Conservation (phyloP, 148 eudicot species). For the Cornus kousa region DNA sequence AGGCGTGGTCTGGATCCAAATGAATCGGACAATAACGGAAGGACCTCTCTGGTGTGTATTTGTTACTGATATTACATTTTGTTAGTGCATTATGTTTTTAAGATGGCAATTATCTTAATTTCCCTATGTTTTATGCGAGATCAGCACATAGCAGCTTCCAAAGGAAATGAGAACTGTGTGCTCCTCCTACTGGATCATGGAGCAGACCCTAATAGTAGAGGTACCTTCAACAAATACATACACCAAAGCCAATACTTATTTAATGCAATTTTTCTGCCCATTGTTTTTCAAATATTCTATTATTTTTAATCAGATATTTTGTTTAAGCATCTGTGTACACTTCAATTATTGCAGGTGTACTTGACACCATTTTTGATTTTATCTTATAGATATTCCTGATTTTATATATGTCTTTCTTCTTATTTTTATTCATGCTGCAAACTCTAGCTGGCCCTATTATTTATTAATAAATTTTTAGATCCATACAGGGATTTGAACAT, state of each 20-base stretch:
- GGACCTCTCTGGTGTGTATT: conserved; percentile 67
- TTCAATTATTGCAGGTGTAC: conserved; percentile 13
- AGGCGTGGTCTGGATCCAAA: conserved; percentile 86
- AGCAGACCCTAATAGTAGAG: conserved; percentile 84
- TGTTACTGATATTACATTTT: neutral
- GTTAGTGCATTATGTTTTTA: neutral
- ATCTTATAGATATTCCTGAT: neutral
- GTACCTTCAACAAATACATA: conserved; percentile 28
- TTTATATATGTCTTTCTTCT: neutral
- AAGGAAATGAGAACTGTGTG: conserved; percentile 80
- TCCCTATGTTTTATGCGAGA: neutral
- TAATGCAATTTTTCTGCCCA: neutral
- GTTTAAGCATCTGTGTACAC: neutral
- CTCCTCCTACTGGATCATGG: conserved; percentile 70
- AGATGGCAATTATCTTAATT: neutral
- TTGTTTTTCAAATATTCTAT: neutral
- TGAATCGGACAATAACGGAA: conserved; percentile 78
- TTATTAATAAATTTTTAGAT: neutral
- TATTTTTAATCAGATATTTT: neutral
- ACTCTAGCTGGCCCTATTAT: neutral
- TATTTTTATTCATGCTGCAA: neutral
- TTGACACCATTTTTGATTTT: neutral
- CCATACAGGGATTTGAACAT: too few relatives aligned
- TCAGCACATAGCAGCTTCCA: conserved; percentile 92
- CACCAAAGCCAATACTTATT: neutral